Conservation (phyloP, 2,329 filamentous ascomycete species). For the Phaeosphaeriaceae sp. region DNA sequence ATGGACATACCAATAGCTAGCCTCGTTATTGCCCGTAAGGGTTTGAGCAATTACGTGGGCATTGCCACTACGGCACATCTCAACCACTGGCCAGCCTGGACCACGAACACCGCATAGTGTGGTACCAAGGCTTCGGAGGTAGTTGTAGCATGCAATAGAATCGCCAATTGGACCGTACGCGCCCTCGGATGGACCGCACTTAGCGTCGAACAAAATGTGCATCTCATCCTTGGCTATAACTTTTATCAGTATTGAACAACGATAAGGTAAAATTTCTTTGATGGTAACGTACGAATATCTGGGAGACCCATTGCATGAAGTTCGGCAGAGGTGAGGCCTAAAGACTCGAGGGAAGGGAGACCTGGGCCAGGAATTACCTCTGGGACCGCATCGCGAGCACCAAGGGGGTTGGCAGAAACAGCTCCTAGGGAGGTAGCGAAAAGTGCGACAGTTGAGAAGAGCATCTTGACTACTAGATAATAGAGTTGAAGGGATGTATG, state of each 20-base stretch:
- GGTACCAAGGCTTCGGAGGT: constrained; percentile 12
- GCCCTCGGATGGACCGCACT: constrained; percentile 13
- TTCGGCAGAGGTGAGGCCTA: constrained; percentile 3
- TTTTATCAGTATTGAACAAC: no score
- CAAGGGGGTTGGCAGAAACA: no score
- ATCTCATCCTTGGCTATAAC: not conserved
- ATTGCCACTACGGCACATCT: constrained; percentile 1
- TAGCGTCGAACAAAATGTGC: not conserved
- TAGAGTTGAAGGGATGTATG: no score
- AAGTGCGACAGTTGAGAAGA: no score
- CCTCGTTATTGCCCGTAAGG: not conserved
- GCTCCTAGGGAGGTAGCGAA: no score
- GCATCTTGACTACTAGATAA: no score
- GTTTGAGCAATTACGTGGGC: not conserved
- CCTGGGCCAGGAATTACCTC: constrained; percentile 10
- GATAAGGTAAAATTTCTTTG: no score
- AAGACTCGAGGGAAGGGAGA: constrained; percentile 7
- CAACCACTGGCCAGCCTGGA: not conserved
- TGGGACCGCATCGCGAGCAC: no score
- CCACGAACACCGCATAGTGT: constrained; percentile 5
- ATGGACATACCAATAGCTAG: constrained; percentile 2
- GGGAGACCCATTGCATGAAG: constrained; percentile 1
- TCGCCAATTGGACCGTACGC: constrained; percentile 13
- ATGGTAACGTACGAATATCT: no score
- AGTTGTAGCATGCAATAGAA: constrained; percentile 18